Percentiles rank a stretch among this genome's conserved stretches.
Evolutionary conservation across 108 stramenopile genomes (phyloP).

Genomic region (Discostella pseudostelligera): DNA sequence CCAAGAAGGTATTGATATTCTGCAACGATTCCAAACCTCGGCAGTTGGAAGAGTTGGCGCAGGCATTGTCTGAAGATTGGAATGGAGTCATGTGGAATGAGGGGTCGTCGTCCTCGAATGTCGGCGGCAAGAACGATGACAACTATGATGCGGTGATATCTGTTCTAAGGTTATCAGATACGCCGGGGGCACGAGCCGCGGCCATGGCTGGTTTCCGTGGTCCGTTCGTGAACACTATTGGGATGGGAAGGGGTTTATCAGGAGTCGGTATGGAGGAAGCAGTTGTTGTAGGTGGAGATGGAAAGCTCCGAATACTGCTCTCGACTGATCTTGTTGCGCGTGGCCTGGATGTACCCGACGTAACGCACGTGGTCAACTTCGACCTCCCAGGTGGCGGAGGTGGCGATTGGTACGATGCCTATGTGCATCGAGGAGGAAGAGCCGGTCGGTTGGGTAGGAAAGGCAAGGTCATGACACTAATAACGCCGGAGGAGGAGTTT

Average conservation of each 20-base stretch:
- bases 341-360: constrained; percentile 77
- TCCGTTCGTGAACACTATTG: constrained; percentile 1
- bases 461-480: constrained; percentile 75
- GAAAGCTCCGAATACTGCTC: constrained; percentile 68
- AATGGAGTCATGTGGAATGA: constrained; percentile 53
- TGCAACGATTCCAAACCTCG: constrained; percentile 60
- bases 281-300: constrained; percentile 6
- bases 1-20: constrained; percentile 65
- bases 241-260: constrained; percentile 16
- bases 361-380: constrained; percentile 86
- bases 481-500: constrained; percentile 82
- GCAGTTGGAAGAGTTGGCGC: constrained; percentile 68
- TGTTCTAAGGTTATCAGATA: constrained; percentile 68
- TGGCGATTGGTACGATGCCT: constrained; percentile 53
- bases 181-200: constrained; percentile 62
- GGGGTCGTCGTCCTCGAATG: constrained; percentile 21
- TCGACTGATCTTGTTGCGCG: constrained; percentile 89
- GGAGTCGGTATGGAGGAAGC: neutral
- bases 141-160: constrained; percentile 47
- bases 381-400: constrained; percentile 74
- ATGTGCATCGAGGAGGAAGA: constrained; percentile 89
- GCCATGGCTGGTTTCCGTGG: constrained; percentile 77
- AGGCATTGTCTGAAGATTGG: constrained; percentile 52
- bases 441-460: constrained; percentile 75
- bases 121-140: constrained; percentile 15